phyloP scores from a whole-genome alignment of 257 asterid species.

The Nicotiana tabacum region DNA sequence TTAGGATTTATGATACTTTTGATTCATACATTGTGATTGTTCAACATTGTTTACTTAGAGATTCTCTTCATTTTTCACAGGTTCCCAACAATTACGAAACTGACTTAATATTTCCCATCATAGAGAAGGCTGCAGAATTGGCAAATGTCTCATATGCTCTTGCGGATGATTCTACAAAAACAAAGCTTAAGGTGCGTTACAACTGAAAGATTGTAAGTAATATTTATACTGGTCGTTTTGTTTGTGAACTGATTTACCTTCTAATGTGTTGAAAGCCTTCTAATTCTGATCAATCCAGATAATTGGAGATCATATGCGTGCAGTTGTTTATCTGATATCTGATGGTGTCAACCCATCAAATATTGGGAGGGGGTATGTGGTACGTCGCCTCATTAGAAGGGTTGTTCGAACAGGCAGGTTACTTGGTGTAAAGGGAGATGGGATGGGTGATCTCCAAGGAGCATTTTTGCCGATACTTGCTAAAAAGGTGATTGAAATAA shows the following conservation, averaged over 20 bases:
- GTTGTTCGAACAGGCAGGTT: slow-evolving; percentile 82
- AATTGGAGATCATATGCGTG: slow-evolving; percentile 96
- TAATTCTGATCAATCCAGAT: slow-evolving; percentile 42
- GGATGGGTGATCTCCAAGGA: slow-evolving; percentile 58
- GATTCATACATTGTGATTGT: neutral
- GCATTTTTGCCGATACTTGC: slow-evolving; percentile 82
- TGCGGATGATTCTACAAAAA: slow-evolving; percentile 60
- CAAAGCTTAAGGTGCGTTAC: slow-evolving; percentile 61
- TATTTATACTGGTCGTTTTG: slow-evolving; percentile 8
- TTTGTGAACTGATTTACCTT: slow-evolving; percentile 5
- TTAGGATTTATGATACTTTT: neutral
- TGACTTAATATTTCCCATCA: slow-evolving; percentile 76
- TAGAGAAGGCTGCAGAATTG: slow-evolving; percentile 76
- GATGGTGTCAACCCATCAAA: slow-evolving; percentile 95
- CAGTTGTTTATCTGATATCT: slow-evolving; percentile 84
- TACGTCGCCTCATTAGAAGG: slow-evolving; percentile 89
- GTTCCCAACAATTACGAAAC: slow-evolving; percentile 94
- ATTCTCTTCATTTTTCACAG: slow-evolving; percentile 36
- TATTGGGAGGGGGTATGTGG: slow-evolving; percentile 93
- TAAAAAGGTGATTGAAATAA: slow-evolving; percentile 59
- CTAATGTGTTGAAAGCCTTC: slow-evolving; percentile 8
- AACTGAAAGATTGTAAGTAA: neutral
- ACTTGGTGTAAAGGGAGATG: slow-evolving; percentile 80
- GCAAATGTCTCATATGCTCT: slow-evolving; percentile 60
- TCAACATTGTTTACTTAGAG: neutral